phyloP scores from a whole-genome alignment of 352 stramenopile species.

The Globisporangium apiculatum region DNA sequence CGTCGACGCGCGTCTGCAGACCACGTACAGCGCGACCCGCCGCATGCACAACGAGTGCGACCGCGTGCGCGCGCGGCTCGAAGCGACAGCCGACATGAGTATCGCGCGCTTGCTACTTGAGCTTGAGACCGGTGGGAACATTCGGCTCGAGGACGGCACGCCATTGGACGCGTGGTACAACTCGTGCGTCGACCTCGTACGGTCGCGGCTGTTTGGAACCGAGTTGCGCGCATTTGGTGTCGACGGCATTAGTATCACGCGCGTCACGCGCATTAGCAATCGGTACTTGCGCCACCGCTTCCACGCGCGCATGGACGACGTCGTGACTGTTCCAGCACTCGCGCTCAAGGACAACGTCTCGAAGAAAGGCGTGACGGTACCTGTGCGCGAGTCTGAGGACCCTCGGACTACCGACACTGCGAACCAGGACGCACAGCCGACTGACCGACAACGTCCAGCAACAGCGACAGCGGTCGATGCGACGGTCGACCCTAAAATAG shows the following conservation, averaged over 20 bases:
- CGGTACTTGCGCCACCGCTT: constrained; percentile 85
- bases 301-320: constrained; percentile 72
- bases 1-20: constrained; percentile 29
- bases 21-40: constrained; percentile 31
- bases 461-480: constrained; percentile 1
- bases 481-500: constrained; percentile 10
- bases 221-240: constrained; percentile 57
- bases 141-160: constrained; percentile 85
- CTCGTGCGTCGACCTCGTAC: constrained; percentile 80
- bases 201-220: constrained; percentile 48
- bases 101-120: constrained; percentile 82
- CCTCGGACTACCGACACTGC: too few relatives aligned
- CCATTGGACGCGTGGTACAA: constrained; percentile 75
- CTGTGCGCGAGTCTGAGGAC: constrained; percentile 16
- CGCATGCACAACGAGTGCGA: constrained; percentile 65
- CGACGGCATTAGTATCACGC: constrained; percentile 58
- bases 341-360: constrained; percentile 75
- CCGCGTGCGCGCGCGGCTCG: constrained; percentile 28
- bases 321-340: constrained; percentile 45
- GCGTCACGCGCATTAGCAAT: constrained; percentile 88
- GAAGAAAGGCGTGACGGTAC: constrained; percentile 67
- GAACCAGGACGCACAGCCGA: too few relatives aligned
- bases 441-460: neutral
- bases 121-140: constrained; percentile 88
- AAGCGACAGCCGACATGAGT: constrained; percentile 57